Evolutionary conservation across 768 basidiomycete genomes (phyloP).

Genomic region (Amanita phalloides): DNA sequence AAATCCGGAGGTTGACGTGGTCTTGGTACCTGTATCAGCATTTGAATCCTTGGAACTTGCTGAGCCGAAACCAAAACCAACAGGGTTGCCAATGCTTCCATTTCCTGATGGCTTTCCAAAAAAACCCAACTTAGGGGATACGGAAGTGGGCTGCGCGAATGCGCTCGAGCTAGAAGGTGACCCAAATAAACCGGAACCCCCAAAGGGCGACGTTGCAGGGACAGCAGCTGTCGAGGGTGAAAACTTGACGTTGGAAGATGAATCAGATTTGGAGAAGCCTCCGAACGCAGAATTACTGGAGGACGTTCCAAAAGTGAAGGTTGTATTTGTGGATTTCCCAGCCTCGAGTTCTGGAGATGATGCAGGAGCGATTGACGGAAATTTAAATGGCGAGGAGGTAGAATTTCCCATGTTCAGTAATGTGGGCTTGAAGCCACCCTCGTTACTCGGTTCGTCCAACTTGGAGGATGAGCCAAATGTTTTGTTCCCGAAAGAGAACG

Average conservation of each 20-base stretch:
- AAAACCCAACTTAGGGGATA: conserved; percentile 18
- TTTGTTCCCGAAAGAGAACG: conserved; percentile 8
- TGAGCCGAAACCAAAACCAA: conserved; percentile 47
- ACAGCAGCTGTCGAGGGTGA: conserved; percentile 4
- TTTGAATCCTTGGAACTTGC: conserved; percentile 15
- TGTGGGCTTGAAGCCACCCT: conserved; percentile 4
- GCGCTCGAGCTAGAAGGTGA: conserved; percentile 7
- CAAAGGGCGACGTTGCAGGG: conserved; percentile 7
- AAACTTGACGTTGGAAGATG: conserved; percentile 3
- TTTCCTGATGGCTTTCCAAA: conserved; percentile 18
- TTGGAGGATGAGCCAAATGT: not conserved
- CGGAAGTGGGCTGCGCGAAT: conserved; percentile 9
- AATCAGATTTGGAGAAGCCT: not conserved
- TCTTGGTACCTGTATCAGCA: conserved; percentile 14
- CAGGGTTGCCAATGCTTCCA: conserved; percentile 52
- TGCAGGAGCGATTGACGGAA: not conserved
- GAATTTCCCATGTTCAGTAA: not conserved
- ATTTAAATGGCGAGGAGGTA: conserved; percentile 1
- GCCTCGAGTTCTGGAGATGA: not conserved
- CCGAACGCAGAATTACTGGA: conserved; percentile 1
- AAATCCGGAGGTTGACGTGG: conserved; percentile 6
- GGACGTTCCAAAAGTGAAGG: conserved; percentile 5
- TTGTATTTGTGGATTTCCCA: conserved; percentile 6
- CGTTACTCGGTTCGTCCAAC: not conserved
- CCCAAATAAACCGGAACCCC: not conserved